Percentiles rank a stretch among this genome's conserved stretches.
phyloP scores from a whole-genome alignment of 805 yeast genomes.

The Saturnispora galanensis region DNA sequence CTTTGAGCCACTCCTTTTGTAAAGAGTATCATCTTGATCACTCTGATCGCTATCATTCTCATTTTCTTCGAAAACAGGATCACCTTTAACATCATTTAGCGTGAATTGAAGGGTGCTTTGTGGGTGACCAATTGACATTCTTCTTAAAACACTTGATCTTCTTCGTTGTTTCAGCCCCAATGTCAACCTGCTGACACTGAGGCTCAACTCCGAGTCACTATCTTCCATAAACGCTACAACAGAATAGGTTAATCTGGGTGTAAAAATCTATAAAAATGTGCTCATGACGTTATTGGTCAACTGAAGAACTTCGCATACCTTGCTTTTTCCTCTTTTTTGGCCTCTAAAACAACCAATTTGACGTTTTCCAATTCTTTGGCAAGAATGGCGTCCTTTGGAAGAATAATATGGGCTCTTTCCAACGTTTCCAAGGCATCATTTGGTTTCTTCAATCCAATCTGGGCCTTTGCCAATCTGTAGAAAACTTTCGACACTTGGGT shows the following conservation, averaged over 20 bases:
- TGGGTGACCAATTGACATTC: constrained; percentile 21
- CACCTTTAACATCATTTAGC: constrained; percentile 5
- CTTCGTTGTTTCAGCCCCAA: constrained; percentile 7
- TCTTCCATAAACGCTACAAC: not conserved
- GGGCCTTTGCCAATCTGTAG: constrained; percentile 24
- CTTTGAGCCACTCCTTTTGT: constrained; percentile 9
- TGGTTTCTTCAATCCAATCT: constrained; percentile 33
- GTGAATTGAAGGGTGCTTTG: constrained; percentile 3
- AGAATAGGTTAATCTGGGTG: too few relatives aligned
- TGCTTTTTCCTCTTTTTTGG: constrained; percentile 41
- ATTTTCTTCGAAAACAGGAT: constrained; percentile 5
- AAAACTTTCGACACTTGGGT: constrained; percentile 21
- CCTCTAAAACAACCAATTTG: constrained; percentile 31
- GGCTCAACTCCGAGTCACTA: not conserved
- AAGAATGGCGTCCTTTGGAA: constrained; percentile 43
- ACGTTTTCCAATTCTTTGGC: constrained; percentile 33
- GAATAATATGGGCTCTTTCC: constrained; percentile 30
- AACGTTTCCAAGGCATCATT: constrained; percentile 42
- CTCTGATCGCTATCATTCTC: constrained; percentile 1
- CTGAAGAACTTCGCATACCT: constrained; percentile 56
- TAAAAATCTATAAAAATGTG: not conserved
- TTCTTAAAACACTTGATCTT: constrained; percentile 22
- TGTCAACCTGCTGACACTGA: constrained; percentile 1
- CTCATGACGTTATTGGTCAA: constrained; percentile 4
- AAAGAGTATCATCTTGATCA: constrained; percentile 7